These are phyloP conservation scores for Schizochytrium sp. DNA, from an alignment of 108 stramenopile genomes.

Conservation along the genomic window DNA sequence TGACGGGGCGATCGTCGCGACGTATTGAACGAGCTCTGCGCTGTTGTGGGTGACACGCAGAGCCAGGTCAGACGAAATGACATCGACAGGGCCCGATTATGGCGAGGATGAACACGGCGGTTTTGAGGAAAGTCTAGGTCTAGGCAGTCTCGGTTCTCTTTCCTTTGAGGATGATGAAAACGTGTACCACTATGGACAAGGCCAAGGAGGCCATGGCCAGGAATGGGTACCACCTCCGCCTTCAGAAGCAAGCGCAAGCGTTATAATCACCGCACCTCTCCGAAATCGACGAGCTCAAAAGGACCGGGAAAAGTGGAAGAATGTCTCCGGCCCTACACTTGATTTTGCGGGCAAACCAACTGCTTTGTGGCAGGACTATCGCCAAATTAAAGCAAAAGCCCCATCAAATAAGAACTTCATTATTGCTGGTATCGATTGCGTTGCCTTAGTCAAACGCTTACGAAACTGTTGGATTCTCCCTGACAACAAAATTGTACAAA, in stretches of 20 bases:
- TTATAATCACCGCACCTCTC: not conserved
- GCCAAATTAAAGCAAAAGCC: not conserved
- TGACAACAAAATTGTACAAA: not conserved
- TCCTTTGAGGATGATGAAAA: slow-evolving; percentile 10
- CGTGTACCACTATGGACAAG: not conserved
- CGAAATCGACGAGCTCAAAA: not conserved
- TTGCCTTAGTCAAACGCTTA: slow-evolving; percentile 26
- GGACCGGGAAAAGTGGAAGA: not conserved
- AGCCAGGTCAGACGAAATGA: too few relatives aligned
- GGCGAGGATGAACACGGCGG: not conserved
- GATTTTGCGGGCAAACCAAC: slow-evolving; percentile 5
- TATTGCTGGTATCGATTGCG: slow-evolving; percentile 7
- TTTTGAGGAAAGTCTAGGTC: not conserved
- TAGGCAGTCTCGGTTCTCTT: too few relatives aligned
- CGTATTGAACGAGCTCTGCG: too few relatives aligned
- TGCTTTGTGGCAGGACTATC: not conserved
- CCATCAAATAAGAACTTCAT: not conserved
- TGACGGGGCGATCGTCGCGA: too few relatives aligned
- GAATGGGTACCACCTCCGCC: slow-evolving; percentile 22
- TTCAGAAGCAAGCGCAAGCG: slow-evolving; percentile 15
- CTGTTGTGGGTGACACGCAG: too few relatives aligned
- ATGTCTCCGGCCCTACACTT: not conserved
- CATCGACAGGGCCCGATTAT: not conserved
- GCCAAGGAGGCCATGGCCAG: not conserved
- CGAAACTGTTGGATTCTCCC: slow-evolving; percentile 1